phyloP scores from a whole-genome alignment of 805 yeast genomes.

The Torulaspora delbrueckii region DNA sequence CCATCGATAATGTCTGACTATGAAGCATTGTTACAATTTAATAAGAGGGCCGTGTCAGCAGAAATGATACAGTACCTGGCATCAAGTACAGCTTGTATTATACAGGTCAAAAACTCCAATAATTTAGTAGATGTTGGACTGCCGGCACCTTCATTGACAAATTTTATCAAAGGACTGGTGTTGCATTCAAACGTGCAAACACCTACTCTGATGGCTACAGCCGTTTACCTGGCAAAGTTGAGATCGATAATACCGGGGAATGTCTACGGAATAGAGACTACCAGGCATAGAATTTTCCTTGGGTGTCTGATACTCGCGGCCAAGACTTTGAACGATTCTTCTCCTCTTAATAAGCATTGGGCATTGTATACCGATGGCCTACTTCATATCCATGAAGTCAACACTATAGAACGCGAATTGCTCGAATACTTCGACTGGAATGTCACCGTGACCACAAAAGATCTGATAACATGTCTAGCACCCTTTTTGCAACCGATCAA shows the following conservation, averaged over 20 bases:
- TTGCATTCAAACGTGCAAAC: constrained; percentile 87
- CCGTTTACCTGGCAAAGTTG: constrained; percentile 75
- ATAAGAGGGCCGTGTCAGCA: constrained; percentile 24
- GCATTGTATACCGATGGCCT: constrained; percentile 86
- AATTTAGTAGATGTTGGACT: constrained; percentile 14
- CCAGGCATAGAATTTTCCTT: constrained; percentile 86
- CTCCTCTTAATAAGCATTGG: constrained; percentile 97
- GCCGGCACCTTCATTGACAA: constrained; percentile 43
- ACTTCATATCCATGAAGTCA: constrained; percentile 70
- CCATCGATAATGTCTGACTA: constrained; percentile 22
- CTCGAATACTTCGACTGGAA: constrained; percentile 83
- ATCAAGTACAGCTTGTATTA: constrained; percentile 27
- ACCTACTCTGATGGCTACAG: constrained; percentile 88
- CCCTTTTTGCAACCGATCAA: constrained; percentile 77
- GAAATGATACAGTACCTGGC: constrained; percentile 32
- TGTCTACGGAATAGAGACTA: constrained; percentile 87
- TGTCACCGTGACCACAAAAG: constrained; percentile 62
- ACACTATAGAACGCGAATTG: constrained; percentile 86
- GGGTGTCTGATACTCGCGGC: constrained; percentile 91
- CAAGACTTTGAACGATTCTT: constrained; percentile 84
- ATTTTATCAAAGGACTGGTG: constrained; percentile 69
- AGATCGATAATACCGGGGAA: constrained; percentile 75
- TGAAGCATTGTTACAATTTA: constrained; percentile 30
- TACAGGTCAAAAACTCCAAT: constrained; percentile 22
- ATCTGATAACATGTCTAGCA: constrained; percentile 61